Conservation (phyloP, 495 filamentous ascomycete genomes). For the Xylaria venustula region DNA sequence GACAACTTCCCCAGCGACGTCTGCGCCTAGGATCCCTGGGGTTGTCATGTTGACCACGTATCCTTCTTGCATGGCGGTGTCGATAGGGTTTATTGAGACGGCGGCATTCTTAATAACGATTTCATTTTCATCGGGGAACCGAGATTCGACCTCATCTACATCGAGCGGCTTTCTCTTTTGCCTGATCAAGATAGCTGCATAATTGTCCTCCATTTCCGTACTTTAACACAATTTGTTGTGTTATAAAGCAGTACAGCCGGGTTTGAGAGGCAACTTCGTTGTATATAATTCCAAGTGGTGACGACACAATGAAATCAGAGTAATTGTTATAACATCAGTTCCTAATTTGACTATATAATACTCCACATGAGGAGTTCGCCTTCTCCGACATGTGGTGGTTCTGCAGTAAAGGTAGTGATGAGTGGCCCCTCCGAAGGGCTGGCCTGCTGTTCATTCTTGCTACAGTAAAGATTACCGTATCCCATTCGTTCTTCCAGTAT, state of each 20-base stretch:
- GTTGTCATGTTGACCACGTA: conserved; percentile 28
- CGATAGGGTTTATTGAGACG: conserved; percentile 42
- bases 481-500: too few relatives aligned
- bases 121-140: conserved; percentile 16
- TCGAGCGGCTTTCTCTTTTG: conserved; percentile 11
- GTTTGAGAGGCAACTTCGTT: not conserved
- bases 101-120: conserved; percentile 29
- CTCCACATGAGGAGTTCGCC: too few relatives aligned
- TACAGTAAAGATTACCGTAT: too few relatives aligned
- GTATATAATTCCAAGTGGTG: not conserved
- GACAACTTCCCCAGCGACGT: conserved; percentile 52
- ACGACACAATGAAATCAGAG: not conserved
- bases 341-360: too few relatives aligned
- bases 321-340: not conserved
- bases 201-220: conserved; percentile 9
- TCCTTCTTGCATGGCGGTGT: conserved; percentile 36
- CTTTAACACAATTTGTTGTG: not conserved
- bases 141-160: conserved; percentile 13
- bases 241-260: not conserved
- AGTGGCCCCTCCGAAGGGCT: too few relatives aligned
- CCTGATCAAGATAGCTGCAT: conserved; percentile 16
- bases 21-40: conserved; percentile 49
- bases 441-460: too few relatives aligned
- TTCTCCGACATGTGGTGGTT: too few relatives aligned
- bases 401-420: too few relatives aligned